A percentile compares a stretch with the other conserved stretches of the same genome.
These are phyloP conservation scores for Pseudopyricularia cyperi DNA, from an alignment of 2,329 filamentous ascomycete species.

Conservation along the genomic window DNA sequence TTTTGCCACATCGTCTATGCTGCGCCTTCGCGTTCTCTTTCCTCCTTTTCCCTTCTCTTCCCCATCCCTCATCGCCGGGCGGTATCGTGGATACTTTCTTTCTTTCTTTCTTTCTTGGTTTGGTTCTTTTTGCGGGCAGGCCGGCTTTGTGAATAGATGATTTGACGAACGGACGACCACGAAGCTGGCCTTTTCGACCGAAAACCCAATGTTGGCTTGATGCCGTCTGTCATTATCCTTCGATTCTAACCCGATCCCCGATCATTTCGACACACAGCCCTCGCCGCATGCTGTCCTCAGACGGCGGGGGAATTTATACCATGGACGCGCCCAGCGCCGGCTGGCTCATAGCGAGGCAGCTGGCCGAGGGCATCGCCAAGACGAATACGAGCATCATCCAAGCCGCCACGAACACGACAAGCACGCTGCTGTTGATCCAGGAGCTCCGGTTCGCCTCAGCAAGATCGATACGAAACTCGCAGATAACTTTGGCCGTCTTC, in stretches of 20 bases:
- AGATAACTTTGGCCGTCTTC: conserved; percentile 47
- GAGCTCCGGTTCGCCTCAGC: conserved; percentile 37
- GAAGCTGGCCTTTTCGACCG: conserved; percentile 9
- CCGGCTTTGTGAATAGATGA: conserved; percentile 27
- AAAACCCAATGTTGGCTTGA: conserved; percentile 13
- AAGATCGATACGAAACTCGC: conserved; percentile 47
- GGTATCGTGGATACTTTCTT: conserved; percentile 2
- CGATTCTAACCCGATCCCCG: conserved; percentile 1
- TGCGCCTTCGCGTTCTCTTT: conserved; percentile 13
- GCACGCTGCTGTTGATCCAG: conserved; percentile 29
- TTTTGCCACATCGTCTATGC: conserved; percentile 2
- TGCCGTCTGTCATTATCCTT: conserved; percentile 7
- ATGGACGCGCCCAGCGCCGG: conserved; percentile 8
- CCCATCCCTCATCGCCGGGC: conserved; percentile 15
- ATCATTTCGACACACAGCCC: not conserved
- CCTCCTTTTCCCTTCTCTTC: conserved; percentile 9
- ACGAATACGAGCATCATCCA: conserved; percentile 6
- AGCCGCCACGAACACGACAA: conserved; percentile 23
- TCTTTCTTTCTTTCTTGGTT: too few species aligned
- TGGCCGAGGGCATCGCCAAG: conserved; percentile 8
- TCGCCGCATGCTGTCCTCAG: not conserved
- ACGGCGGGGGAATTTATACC: conserved; percentile 8
- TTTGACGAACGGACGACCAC: conserved; percentile 25
- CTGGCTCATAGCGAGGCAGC: conserved; percentile 17
- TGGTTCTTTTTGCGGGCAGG: not conserved